Evolutionary conservation across 805 yeast species (phyloP), one percentile per base, ranked within the genome.

Genomic region (Saccharomycopsis vini): DNA sequence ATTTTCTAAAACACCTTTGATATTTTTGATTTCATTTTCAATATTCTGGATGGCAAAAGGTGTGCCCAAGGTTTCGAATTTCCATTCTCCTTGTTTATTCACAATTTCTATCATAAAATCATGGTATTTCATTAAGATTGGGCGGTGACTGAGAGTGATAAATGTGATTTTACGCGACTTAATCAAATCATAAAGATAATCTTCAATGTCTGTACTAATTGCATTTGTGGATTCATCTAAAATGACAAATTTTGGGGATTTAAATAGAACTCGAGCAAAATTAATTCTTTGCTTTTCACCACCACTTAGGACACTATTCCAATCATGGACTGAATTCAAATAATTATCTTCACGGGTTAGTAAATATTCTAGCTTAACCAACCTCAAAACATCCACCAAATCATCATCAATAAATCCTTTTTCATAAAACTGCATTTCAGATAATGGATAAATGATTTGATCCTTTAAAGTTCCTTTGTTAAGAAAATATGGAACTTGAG

Each of bases 161-260:
- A 84, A 75, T 1, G 94, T 82, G 59, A 86, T 81, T 36, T 76
- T 72, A 55, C 79, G 78, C 44, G 64, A 67, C 55, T 77, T 82
- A 61, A 88, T 69, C 50, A 80, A 60, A 56, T 85, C 94, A 62
- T 87, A 88, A 42, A 88, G 67, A 46, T 79, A 75, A 51, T 89
- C 96, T 60, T 88, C 97, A 61, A 83, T 85, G 61, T 88, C 97
- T 37, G 81, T 81, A 42, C 87, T 77, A 10, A 88, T 88, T 1
- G 97, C 96, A 58, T 87, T 85, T 3, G 97, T 88, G n/a, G 94
- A 84, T 62, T 88, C 97, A 62, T 88, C 97, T 49, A 88, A 70
- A 2, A 88, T 76, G 3, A 88, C 87, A 60, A 85, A 85, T 58
- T 74, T 72, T 39, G 95, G 95, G 43, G 74, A 73, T 58, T 82